phyloP scores from a whole-genome alignment of 1,284 basidiomycete species.

The Bjerkandera adusta region DNA sequence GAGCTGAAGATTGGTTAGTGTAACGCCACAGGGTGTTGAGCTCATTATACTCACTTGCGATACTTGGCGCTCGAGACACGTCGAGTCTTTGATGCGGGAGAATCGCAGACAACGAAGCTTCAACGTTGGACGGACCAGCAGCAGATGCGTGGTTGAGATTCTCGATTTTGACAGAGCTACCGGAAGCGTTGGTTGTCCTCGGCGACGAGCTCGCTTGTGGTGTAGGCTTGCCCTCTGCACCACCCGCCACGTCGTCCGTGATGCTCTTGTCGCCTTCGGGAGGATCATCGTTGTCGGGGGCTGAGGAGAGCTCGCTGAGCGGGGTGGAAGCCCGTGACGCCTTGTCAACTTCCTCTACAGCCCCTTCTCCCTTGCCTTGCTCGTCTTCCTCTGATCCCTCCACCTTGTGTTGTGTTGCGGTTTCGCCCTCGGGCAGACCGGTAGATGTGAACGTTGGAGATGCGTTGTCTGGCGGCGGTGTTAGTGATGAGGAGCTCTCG shows the following conservation, averaged over 20 bases:
- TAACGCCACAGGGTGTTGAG: no score
- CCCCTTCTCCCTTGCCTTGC: slow-evolving; percentile 19
- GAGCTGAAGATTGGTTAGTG: slow-evolving; percentile 11
- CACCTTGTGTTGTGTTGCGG: slow-evolving; percentile 9
- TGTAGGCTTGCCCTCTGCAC: slow-evolving; percentile 5
- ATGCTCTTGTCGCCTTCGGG: slow-evolving; percentile 14
- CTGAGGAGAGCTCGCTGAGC: slow-evolving; percentile 66
- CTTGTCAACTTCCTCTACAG: slow-evolving; percentile 28
- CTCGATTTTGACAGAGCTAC: not conserved
- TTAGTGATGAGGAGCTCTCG: slow-evolving; percentile 29
- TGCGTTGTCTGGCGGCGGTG: slow-evolving; percentile 29
- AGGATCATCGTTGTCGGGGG: slow-evolving; percentile 41
- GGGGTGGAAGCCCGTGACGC: slow-evolving; percentile 57
- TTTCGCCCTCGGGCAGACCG: slow-evolving; percentile 27
- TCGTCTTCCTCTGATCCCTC: slow-evolving; percentile 20
- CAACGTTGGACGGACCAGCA: no score
- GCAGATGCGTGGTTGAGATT: no score
- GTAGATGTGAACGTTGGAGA: slow-evolving; percentile 25
- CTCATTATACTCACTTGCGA: slow-evolving; percentile 12
- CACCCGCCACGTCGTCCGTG: no score
- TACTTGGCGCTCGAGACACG: slow-evolving; percentile 1
- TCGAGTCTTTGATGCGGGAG: no score
- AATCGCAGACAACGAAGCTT: no score
- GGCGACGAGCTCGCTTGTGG: not conserved
- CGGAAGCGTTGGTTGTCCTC: not conserved